Evolutionary conservation across 495 filamentous ascomycete species (phyloP).

Genomic region (Lasiosphaeris hirsuta): DNA sequence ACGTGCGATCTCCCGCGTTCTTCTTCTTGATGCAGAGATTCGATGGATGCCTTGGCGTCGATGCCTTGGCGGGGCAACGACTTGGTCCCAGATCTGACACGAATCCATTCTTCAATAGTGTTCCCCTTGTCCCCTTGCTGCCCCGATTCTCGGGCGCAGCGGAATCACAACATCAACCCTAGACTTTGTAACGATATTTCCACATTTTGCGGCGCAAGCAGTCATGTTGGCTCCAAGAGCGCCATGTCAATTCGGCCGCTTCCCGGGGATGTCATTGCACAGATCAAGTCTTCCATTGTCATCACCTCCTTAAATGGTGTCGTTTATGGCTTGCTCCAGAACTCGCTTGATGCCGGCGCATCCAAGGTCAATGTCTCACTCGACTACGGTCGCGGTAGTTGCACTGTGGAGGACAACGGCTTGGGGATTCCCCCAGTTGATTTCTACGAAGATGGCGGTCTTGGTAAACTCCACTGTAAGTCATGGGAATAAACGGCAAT

Average conservation of each 20-base stretch:
- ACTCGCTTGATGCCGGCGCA: constrained; percentile 79
- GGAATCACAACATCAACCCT: neutral
- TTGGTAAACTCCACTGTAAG: constrained; percentile 73
- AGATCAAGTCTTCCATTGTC: constrained; percentile 79
- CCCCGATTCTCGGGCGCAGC: too few relatives aligned
- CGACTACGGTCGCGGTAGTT: constrained; percentile 73
- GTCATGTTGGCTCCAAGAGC: constrained; percentile 12
- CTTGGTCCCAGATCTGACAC: too few relatives aligned
- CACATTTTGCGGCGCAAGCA: neutral
- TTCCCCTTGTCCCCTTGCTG: too few relatives aligned
- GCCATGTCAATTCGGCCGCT: constrained; percentile 66
- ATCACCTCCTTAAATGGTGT: constrained; percentile 75
- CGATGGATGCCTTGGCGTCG: too few relatives aligned
- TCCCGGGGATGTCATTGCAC: constrained; percentile 71
- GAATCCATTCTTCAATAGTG: too few relatives aligned
- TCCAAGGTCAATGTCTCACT: constrained; percentile 67
- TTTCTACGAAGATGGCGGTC: constrained; percentile 65
- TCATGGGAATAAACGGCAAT: constrained; percentile 7
- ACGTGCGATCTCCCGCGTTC: too few relatives aligned
- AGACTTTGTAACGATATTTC: too few relatives aligned
- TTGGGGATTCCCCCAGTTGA: constrained; percentile 69
- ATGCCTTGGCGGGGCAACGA: too few relatives aligned
- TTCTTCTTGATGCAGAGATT: too few relatives aligned
- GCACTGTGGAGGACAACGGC: constrained; percentile 86
- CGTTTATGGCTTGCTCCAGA: constrained; percentile 72